Evolutionary conservation across 768 basidiomycete species (phyloP).

Genomic region (Serendipita sp.): DNA sequence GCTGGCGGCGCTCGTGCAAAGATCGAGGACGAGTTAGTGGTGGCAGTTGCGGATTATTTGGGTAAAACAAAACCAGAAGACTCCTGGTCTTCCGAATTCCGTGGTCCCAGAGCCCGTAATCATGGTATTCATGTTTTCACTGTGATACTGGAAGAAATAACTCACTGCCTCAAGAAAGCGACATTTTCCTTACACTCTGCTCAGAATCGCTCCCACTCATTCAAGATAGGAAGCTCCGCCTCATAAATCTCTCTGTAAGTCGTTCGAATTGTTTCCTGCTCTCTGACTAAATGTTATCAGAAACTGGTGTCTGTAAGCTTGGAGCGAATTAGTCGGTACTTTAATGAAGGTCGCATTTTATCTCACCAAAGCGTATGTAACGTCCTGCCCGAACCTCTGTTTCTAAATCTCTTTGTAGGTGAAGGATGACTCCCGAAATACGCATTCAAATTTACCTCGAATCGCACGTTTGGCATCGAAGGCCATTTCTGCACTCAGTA

Average conservation of each 20-base stretch:
- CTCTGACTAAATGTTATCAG: neutral
- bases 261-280: too few species aligned
- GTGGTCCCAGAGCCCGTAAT: neutral
- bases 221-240: neutral
- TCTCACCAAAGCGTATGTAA: neutral
- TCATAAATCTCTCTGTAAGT: neutral
- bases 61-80: slow-evolving; percentile 13
- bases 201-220: neutral
- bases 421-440: neutral
- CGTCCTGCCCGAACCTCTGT: too few species aligned
- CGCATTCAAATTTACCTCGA: neutral
- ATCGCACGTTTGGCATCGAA: neutral
- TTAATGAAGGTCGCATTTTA: neutral
- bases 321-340: neutral
- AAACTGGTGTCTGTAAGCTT: neutral
- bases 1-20: slow-evolving; percentile 17
- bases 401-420: too few species aligned
- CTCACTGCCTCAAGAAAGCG: too few species aligned
- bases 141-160: too few species aligned
- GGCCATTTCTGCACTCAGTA: neutral
- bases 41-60: slow-evolving; percentile 52
- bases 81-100: neutral
- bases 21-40: slow-evolving; percentile 49
- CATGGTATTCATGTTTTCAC: neutral
- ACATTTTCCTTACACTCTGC: neutral